A percentile compares a stretch with the other conserved stretches of the same genome.
Conservation (phyloP, 2,329 filamentous ascomycete genomes). For the Pseudogymnoascus sp. region DNA sequence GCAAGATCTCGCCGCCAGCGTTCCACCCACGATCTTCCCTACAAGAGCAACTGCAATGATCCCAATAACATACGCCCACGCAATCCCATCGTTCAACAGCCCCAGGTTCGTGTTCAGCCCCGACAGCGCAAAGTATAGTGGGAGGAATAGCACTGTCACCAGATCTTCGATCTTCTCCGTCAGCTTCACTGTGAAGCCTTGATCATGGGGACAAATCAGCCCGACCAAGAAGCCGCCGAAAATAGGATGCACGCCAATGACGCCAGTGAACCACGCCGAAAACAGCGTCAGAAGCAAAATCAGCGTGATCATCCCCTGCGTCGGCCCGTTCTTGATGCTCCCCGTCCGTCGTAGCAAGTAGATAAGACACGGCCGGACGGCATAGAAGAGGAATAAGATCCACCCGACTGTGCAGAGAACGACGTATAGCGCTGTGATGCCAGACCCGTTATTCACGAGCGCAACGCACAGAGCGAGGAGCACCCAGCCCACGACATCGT, state of each 20-base stretch:
- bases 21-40: slow-evolving; percentile 77
- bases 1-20: slow-evolving; percentile 64
- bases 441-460: slow-evolving; percentile 77
- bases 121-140: slow-evolving; percentile 88
- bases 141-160: slow-evolving; percentile 72
- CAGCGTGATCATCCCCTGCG: slow-evolving; percentile 72
- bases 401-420: slow-evolving; percentile 68
- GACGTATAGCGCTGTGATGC: slow-evolving; percentile 76
- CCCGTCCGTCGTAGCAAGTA: slow-evolving; percentile 66
- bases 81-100: slow-evolving; percentile 67
- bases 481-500: slow-evolving; percentile 88
- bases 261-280: slow-evolving; percentile 78
- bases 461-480: slow-evolving; percentile 87
- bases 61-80: slow-evolving; percentile 84
- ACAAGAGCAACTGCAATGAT: slow-evolving; percentile 74
- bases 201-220: slow-evolving; percentile 81
- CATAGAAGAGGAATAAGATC: slow-evolving; percentile 64
- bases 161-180: slow-evolving; percentile 94
- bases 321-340: slow-evolving; percentile 78
- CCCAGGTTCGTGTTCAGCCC: slow-evolving; percentile 83
- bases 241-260: slow-evolving; percentile 89
- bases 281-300: slow-evolving; percentile 71
- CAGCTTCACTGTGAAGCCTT: slow-evolving; percentile 81
- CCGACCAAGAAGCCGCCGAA: slow-evolving; percentile 82
- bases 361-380: slow-evolving; percentile 64